Evolutionary conservation across 2,329 filamentous ascomycete genomes (phyloP).

Genomic region (Arthrocladium fulminans): DNA sequence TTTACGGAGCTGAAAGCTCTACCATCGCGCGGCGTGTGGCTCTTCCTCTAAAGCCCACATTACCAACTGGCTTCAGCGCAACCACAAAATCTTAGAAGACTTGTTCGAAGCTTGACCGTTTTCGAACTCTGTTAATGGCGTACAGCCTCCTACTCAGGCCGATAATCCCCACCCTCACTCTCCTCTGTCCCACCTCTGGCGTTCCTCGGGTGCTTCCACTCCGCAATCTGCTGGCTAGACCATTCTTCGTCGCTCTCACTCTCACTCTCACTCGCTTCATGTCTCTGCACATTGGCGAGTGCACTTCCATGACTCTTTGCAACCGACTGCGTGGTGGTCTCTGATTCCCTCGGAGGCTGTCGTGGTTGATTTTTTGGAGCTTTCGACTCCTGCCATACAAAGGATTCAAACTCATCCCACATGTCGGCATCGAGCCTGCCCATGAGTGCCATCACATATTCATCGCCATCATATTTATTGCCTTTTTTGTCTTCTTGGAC

Average conservation of each 20-base stretch:
- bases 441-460: slow-evolving; percentile 7
- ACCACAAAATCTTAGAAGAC: no score
- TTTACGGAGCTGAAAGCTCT: no score
- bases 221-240: not conserved
- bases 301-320: not conserved
- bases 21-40: no score
- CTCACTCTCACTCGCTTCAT: slow-evolving; percentile 1
- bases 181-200: slow-evolving; percentile 21
- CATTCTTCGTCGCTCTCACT: slow-evolving; percentile 11
- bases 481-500: not conserved
- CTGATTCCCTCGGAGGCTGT: slow-evolving; percentile 6
- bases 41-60: no score
- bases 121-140: not conserved
- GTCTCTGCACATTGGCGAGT: not conserved
- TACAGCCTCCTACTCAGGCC: not conserved
- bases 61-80: no score
- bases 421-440: not conserved
- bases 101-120: no score
- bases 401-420: no score
- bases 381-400: not conserved
- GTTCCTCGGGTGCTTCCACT: slow-evolving; percentile 9
- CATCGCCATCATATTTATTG: slow-evolving; percentile 19
- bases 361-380: not conserved
- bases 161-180: slow-evolving; percentile 16
- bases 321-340: slow-evolving; percentile 10